phyloP scores from a whole-genome alignment of 2,329 filamentous ascomycete genomes.

The Didymosphaeria variabile region DNA sequence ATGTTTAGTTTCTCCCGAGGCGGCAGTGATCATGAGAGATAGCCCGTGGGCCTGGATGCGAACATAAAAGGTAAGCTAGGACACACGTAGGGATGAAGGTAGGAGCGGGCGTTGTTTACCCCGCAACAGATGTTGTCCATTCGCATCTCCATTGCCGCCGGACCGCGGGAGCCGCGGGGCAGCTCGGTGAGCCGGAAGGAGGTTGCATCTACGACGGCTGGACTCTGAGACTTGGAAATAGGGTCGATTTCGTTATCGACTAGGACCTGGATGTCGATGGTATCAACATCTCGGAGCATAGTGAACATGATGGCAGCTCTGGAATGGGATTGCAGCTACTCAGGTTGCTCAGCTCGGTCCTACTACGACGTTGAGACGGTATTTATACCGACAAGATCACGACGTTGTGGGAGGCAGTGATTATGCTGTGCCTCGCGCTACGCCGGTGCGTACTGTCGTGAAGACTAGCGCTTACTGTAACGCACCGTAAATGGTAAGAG shows the following conservation, averaged over 20 bases:
- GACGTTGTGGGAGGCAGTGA: no score
- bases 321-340: no score
- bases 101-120: neutral
- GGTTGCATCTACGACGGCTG: constrained; percentile 54
- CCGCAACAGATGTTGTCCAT: constrained; percentile 62
- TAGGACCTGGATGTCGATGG: constrained; percentile 60
- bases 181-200: constrained; percentile 53
- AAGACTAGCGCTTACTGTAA: no score
- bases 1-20: constrained; percentile 54
- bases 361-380: no score
- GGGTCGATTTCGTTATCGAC: constrained; percentile 66
- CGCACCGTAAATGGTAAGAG: no score
- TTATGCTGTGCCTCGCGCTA: no score
- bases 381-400: no score
- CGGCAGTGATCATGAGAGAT: constrained; percentile 62
- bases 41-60: constrained; percentile 57
- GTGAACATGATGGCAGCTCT: no score
- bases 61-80: neutral
- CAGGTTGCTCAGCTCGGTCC: no score
- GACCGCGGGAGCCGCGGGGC: constrained; percentile 42
- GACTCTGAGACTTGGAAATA: constrained; percentile 56
- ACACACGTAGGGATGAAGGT: neutral
- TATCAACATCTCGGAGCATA: constrained; percentile 46
- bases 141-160: constrained; percentile 51
- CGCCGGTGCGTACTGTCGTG: no score